phyloP scores from a whole-genome alignment of 768 basidiomycete genomes.

The Mrakia frigida region DNA sequence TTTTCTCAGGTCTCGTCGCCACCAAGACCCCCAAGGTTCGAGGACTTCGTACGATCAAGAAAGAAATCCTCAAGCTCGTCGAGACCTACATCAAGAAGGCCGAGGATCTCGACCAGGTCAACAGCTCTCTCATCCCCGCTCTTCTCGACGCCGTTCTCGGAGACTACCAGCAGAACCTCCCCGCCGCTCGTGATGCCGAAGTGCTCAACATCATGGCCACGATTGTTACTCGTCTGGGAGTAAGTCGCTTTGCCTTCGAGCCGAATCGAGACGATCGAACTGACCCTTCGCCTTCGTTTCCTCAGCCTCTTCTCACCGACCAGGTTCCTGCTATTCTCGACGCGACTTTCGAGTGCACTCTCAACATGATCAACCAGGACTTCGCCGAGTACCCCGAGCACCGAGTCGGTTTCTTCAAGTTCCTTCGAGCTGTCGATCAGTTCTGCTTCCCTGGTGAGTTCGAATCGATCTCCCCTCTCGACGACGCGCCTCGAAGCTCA shows the following conservation, averaged over 20 bases:
- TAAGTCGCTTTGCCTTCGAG: conserved; percentile 48
- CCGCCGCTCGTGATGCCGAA: conserved; percentile 89
- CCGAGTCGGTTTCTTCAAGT: conserved; percentile 92
- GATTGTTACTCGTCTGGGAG: conserved; percentile 80
- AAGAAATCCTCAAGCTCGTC: conserved; percentile 94
- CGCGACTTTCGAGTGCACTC: conserved; percentile 92
- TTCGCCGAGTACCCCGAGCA: conserved; percentile 98
- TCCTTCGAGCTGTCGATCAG: conserved; percentile 83
- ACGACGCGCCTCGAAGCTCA: conserved; percentile 29
- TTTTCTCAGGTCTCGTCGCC: conserved; percentile 65
- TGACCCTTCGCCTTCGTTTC: neutral
- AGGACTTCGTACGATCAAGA: conserved; percentile 91
- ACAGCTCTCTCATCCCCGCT: conserved; percentile 85
- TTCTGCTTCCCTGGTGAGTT: conserved; percentile 71
- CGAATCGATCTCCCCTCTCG: neutral
- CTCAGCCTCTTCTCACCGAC: conserved; percentile 73
- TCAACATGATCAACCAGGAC: conserved; percentile 99
- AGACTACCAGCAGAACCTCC: conserved; percentile 91
- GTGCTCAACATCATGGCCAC: conserved; percentile 96
- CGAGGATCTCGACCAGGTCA: conserved; percentile 90
- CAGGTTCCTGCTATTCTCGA: conserved; percentile 94
- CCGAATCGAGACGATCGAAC: neutral
- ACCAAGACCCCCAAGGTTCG: conserved; percentile 97
- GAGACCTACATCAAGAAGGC: conserved; percentile 97
- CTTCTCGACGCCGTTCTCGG: conserved; percentile 95